Evolutionary conservation across 2,329 filamentous ascomycete species (phyloP).

Genomic region (Colletotrichum melonis): DNA sequence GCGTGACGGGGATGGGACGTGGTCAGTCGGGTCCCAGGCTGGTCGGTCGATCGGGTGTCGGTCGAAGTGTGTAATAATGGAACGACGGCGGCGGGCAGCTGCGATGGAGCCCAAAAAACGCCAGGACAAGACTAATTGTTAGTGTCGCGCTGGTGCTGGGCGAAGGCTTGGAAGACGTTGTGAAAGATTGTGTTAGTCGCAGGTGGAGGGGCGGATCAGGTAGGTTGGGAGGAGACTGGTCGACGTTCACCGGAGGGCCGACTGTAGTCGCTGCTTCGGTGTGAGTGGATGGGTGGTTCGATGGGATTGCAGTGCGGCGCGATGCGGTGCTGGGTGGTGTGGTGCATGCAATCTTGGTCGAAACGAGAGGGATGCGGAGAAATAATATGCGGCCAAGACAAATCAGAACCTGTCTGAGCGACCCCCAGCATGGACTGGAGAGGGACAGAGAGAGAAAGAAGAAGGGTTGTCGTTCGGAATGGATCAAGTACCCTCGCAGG

Average conservation of each 20-base stretch:
- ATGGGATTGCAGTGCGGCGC: not conserved
- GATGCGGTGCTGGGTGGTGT: not conserved
- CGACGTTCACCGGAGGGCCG: not conserved
- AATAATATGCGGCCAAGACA: constrained; percentile 12
- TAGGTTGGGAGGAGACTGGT: not conserved
- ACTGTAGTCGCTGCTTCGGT: not conserved
- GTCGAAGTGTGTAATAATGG: constrained; percentile 16
- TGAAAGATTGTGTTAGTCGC: constrained; percentile 12
- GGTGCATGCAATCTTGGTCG: not conserved
- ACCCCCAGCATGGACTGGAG: not conserved
- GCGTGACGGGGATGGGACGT: constrained; percentile 28
- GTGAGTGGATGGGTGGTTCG: not conserved
- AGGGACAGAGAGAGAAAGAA: not conserved
- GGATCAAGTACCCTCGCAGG: constrained; percentile 9
- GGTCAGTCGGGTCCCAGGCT: constrained; percentile 9
- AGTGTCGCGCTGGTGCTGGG: not conserved
- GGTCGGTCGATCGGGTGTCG: constrained; percentile 24
- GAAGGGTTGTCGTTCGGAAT: not conserved
- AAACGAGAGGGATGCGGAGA: constrained; percentile 19
- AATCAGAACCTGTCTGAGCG: not conserved
- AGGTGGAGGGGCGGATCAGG: constrained; percentile 6
- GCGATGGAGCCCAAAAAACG: constrained; percentile 11
- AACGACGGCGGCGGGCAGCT: constrained; percentile 23
- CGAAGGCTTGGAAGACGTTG: not conserved
- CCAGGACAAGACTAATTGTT: not conserved